Evolutionary conservation across 176 grass and related monocot species (phyloP), one percentile per base, ranked within the genome.

Genomic region (Leersia perrieri): DNA sequence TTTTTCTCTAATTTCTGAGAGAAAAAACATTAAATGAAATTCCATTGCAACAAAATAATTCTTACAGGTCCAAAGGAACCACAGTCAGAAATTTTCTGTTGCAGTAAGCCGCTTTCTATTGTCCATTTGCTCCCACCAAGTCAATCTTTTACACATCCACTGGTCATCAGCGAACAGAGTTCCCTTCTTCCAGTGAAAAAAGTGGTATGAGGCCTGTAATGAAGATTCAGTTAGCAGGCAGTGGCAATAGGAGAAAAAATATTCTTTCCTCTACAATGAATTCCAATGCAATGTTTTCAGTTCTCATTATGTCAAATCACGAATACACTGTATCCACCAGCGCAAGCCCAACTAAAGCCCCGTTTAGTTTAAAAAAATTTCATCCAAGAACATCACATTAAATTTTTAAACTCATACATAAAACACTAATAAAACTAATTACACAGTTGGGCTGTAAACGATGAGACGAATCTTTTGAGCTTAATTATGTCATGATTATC

Each of bases 81-180:
- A 89, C 94, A 30, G 74, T 87, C 73, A 97, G 71, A 89, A 97
- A 97, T 73, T 94, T 97, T 41, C 89, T 73, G 86, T 97, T 97
- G 71, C 91, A 33, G 94, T 97, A 82, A 97, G 94, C 66, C 94
- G 91, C 63, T 97, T 97, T 63, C 94, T 91, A 47, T 66, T 94
- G 86, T 97, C 94, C 89, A 97, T 89, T 78, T 97, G 94, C 63
- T 97, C 94, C 94, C 94, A 97, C 94, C 94, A 97, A 42, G 94
- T 97, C 64, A 97, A 82, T 39, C 53, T 84, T 33, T 93, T 97
- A 60, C 91, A 97, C 45, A 93, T 94, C 34, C 91, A 91, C 60
- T 97, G 94, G 28, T 97, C 94, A 83, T 97, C 94, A 73, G 94
- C 77, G 88, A 97, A 94, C 18, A 87, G 89, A 29, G 94, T 97